A percentile compares a stretch with the other conserved stretches of the same genome.
Evolutionary conservation across 2,329 filamentous ascomycete species (phyloP).

Genomic region (Ilyonectria mors-panacis): DNA sequence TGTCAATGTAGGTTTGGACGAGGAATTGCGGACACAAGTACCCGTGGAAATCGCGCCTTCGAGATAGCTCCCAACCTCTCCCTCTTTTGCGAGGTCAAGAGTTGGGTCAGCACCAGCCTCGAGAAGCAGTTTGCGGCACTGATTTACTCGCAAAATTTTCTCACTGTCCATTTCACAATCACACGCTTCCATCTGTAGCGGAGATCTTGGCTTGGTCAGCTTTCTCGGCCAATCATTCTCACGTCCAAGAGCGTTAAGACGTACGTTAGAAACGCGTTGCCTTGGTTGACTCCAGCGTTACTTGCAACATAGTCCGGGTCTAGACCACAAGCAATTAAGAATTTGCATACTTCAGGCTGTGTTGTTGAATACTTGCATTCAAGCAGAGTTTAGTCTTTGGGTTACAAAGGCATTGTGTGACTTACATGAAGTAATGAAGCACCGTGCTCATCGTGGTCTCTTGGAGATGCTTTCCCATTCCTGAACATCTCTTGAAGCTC

Average conservation of each 20-base stretch:
- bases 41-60: neutral
- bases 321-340: slow-evolving; percentile 26
- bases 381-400: neutral
- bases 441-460: slow-evolving; percentile 42
- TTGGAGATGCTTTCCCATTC: slow-evolving; percentile 28
- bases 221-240: too few species aligned
- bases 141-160: neutral
- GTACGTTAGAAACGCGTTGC: too few species aligned
- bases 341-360: slow-evolving; percentile 33
- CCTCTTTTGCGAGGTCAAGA: neutral
- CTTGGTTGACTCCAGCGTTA: too few species aligned
- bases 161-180: neutral
- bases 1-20: neutral
- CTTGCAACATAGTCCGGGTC: slow-evolving; percentile 23
- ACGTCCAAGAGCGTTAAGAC: neutral
- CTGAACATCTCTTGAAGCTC: slow-evolving; percentile 30
- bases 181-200: neutral
- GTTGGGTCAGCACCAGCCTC: slow-evolving; percentile 29
- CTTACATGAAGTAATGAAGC: slow-evolving; percentile 39
- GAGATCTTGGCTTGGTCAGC: neutral
- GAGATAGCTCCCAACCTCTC: neutral
- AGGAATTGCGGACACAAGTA: neutral
- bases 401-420: neutral
- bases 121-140: slow-evolving; percentile 22
- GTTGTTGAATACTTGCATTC: slow-evolving; percentile 21